Conservation (phyloP, 306 rosid genomes). For the Sindora glabra region DNA sequence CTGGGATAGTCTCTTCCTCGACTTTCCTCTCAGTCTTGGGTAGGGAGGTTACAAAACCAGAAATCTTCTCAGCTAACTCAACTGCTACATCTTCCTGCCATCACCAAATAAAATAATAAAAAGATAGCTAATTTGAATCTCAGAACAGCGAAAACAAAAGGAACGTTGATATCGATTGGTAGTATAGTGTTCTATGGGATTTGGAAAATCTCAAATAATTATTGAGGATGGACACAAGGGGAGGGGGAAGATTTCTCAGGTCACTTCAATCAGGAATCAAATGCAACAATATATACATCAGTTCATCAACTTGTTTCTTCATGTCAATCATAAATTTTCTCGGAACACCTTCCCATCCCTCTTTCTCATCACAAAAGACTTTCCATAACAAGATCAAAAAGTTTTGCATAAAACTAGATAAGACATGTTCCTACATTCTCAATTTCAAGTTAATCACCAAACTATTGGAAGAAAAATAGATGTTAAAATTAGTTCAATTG, state of each 20-base stretch:
- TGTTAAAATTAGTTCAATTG: background rate
- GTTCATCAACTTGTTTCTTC: background rate
- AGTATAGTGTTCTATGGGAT: background rate
- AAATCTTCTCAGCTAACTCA: conserved; percentile 57
- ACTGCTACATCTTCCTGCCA: conserved; percentile 62
- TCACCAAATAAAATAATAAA: no score
- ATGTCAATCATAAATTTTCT: background rate
- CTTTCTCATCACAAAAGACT: background rate
- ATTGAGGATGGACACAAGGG: background rate
- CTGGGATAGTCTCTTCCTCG: conserved; percentile 57
- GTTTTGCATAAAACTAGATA: background rate
- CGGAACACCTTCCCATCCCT: background rate
- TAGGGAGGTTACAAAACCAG: conserved; percentile 59
- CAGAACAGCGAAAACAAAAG: background rate
- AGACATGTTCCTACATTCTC: background rate
- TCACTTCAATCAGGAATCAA: background rate
- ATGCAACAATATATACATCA: background rate
- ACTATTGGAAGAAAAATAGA: background rate
- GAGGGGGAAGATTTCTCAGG: background rate
- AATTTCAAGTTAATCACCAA: background rate
- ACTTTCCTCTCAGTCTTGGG: conserved; percentile 62
- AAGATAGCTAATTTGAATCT: background rate
- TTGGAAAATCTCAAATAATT: background rate
- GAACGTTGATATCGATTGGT: background rate
- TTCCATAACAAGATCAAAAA: background rate